Conservation (phyloP, 2,329 filamentous ascomycete species). For the Cytospora chrysosperma region DNA sequence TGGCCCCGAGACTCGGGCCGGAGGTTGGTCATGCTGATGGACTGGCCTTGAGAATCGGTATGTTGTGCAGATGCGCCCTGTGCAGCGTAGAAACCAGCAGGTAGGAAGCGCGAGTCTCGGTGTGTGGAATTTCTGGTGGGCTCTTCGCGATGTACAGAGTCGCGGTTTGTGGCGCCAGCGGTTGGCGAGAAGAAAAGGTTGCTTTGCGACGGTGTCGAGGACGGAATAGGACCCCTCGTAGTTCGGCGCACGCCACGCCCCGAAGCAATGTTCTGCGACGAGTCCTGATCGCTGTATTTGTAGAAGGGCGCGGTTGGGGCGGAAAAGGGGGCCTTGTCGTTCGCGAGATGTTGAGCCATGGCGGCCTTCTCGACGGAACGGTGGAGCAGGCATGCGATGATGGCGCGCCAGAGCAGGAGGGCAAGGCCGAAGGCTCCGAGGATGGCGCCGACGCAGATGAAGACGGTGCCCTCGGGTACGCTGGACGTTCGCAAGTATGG, state of each 20-base stretch:
- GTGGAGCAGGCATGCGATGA: conserved; percentile 88
- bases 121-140: conserved; percentile 37
- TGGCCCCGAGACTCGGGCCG: conserved; percentile 58
- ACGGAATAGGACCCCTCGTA: conserved; percentile 51
- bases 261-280: conserved; percentile 48
- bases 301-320: conserved; percentile 60
- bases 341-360: conserved; percentile 67
- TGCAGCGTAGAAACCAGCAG: conserved; percentile 86
- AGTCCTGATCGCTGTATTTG: conserved; percentile 61
- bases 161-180: conserved; percentile 54
- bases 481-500: conserved; percentile 89
- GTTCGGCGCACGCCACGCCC: conserved; percentile 54
- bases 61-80: conserved; percentile 56
- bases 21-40: conserved; percentile 62
- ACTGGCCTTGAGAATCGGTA: conserved; percentile 47
- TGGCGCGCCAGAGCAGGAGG: conserved; percentile 83
- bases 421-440: conserved; percentile 78
- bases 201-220: conserved; percentile 59
- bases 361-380: conserved; percentile 86
- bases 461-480: conserved; percentile 89
- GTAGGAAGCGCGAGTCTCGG: conserved; percentile 78
- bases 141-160: conserved; percentile 14
- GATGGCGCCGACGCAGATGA: conserved; percentile 89
- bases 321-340: conserved; percentile 67
- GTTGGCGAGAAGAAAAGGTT: conserved; percentile 96